Base-by-base conservation (phyloP, 2,329 filamentous ascomycete species). In the Hysterium pulicare region DNA sequence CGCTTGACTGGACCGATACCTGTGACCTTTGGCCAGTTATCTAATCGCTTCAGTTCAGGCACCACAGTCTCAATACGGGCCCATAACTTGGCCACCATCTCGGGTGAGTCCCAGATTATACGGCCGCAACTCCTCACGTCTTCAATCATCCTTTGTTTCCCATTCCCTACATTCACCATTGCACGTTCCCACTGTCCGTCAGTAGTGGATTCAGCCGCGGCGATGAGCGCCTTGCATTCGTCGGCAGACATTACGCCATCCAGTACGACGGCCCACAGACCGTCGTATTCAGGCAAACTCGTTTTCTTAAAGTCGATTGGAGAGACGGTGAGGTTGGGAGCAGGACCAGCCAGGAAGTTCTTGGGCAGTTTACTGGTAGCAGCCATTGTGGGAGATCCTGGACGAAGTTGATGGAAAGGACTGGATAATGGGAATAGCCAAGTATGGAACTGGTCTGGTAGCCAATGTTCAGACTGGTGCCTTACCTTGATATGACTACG, bases 21-120 rank as follows among this genome's bases (percentile, higher is more conserved):
- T 4, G 74, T 76, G 16, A 78, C 65, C 22, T 50, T 34, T 10
- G 52, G 38, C 56, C 53, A 55, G 8, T 56, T 26, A 34, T 61
- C 50, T 17, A 77, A 65, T 16, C 73, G 58, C 10, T 67, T 62
- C 2, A 84, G 77, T 13, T 75, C 70, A 0, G 67, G 68, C 9
- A 81, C 52, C 17, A 68, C 66, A 4, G 66, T 67, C 44, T 66
- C 60, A 11, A 79, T 61, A 8, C 87, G 75, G 31, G 68, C 71
- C 76, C 84, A 84, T 0, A 93, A 54, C 17, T 79, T 76, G 19
- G 78, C 73, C 0, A 80, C 82, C 1, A 91, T 51, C 1, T 78
- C 76, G 37, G 74, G 70, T 11, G 76, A 67, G 57, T 93, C 86
- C 78, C 82, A 87, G 51, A 93, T 84, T 49, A 91, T 87, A 3